Percentiles rank a stretch among this genome's conserved stretches.
These are phyloP conservation scores for Allium sativum DNA, from an alignment of 106 monocot species.

Conservation along the genomic window DNA sequence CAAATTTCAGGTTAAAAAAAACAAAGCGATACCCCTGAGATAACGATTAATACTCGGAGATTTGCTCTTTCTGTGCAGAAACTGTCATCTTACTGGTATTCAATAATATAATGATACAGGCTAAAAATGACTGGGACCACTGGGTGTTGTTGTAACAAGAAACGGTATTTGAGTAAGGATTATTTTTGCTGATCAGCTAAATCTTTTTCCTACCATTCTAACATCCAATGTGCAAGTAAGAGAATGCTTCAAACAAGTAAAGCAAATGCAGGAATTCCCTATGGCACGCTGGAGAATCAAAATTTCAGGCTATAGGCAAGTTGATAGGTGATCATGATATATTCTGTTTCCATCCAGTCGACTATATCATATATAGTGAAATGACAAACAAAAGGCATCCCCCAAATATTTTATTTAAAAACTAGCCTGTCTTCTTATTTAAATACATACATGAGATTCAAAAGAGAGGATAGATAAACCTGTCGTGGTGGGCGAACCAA, in stretches of 20 bases:
- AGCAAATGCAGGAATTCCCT: too few species aligned
- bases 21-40: neutral
- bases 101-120: neutral
- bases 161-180: neutral
- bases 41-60: neutral
- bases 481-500: slow-evolving; percentile 13
- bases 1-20: slow-evolving; percentile 1
- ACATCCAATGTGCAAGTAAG: too few species aligned
- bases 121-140: neutral
- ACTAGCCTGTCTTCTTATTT: neutral
- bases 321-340: too few species aligned
- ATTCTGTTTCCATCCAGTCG: neutral
- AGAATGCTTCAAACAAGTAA: too few species aligned
- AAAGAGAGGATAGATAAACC: slow-evolving; percentile 1
- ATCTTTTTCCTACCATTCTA: neutral
- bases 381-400: neutral
- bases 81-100: too few species aligned
- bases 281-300: neutral
- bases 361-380: neutral
- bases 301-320: neutral
- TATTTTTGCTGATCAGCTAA: neutral
- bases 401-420: neutral
- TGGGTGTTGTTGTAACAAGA: neutral
- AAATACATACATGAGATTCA: neutral
- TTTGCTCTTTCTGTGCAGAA: too few species aligned